A percentile compares a stretch with the other conserved stretches of the same genome.
Conservation (phyloP, 2,329 filamentous ascomycete species). For the Zymoseptoria passerinii region DNA sequence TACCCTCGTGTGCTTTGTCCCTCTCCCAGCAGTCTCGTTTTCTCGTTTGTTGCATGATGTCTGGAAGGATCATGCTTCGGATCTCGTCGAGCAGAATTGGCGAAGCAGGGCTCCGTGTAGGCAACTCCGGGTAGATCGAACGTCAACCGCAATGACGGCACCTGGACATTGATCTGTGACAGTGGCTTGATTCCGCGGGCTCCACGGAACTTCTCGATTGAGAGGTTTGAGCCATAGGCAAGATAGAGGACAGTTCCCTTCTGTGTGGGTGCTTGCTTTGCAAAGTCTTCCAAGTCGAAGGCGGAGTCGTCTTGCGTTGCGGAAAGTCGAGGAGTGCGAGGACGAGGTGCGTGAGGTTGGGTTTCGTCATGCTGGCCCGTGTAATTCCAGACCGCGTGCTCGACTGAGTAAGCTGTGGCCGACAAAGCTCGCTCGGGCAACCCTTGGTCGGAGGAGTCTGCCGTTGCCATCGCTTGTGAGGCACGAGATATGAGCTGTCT, state of each 20-base stretch:
- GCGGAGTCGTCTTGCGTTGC: conserved; percentile 14
- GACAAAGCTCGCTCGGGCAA: neutral
- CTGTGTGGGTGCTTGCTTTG: conserved; percentile 6
- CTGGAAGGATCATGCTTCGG: conserved; percentile 22
- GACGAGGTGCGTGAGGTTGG: conserved; percentile 4
- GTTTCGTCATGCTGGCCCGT: neutral
- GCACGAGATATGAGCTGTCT: neutral
- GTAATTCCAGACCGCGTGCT: conserved; percentile 14
- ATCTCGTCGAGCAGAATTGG: conserved; percentile 62
- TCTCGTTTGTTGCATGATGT: conserved; percentile 20
- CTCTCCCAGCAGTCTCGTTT: conserved; percentile 24
- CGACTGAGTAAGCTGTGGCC: conserved; percentile 15
- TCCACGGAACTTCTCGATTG: conserved; percentile 69
- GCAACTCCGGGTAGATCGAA: conserved; percentile 83
- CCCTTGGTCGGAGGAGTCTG: neutral
- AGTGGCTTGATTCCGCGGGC: conserved; percentile 71
- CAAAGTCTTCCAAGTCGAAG: conserved; percentile 16
- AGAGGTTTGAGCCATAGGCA: conserved; percentile 88
- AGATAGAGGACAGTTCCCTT: conserved; percentile 30
- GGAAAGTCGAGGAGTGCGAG: conserved; percentile 12
- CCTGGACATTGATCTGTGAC: conserved; percentile 71
- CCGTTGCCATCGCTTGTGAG: neutral
- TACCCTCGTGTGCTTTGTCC: conserved; percentile 27
- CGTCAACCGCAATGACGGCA: conserved; percentile 66
- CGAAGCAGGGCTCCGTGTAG: conserved; percentile 86